Conservation (phyloP, 441 rosid species). For the Corymbia citriodora region DNA sequence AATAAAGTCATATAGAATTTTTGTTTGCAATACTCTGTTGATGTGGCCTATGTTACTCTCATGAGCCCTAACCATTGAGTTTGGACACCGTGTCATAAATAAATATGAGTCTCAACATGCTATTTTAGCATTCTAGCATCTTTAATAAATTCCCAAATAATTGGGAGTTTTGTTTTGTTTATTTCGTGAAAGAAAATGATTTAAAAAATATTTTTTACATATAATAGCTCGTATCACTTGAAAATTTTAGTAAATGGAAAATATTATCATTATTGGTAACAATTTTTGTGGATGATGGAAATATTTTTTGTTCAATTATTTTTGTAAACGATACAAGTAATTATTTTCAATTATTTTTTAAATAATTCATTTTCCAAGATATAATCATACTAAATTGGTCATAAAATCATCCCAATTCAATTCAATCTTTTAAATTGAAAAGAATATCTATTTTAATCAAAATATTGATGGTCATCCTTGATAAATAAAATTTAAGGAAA, state of each 20-base stretch:
- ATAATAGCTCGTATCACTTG: fast-evolving
- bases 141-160: background rate
- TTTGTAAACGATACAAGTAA: background rate
- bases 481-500: background rate
- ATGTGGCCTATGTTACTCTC: background rate
- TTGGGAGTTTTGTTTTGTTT: background rate
- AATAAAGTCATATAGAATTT: background rate
- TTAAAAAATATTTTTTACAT: background rate
- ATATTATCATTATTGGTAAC: background rate
- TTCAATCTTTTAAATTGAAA: background rate
- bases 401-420: background rate
- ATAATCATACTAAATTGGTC: background rate
- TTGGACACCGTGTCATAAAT: background rate
- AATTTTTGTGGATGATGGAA: background rate
- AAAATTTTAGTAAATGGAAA: background rate
- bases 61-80: background rate
- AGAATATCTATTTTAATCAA: background rate
- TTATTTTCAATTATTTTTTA: background rate
- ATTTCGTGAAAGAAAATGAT: fast-evolving
- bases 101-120: background rate
- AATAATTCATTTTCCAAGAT: fast-evolving
- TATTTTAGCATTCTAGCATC: background rate
- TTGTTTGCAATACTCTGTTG: background rate
- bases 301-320: background rate
- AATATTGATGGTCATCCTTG: background rate